Evolutionary conservation across 2,329 filamentous ascomycete species (phyloP), one percentile per base, ranked within the genome.

Genomic region (Sporothrix globosa): DNA sequence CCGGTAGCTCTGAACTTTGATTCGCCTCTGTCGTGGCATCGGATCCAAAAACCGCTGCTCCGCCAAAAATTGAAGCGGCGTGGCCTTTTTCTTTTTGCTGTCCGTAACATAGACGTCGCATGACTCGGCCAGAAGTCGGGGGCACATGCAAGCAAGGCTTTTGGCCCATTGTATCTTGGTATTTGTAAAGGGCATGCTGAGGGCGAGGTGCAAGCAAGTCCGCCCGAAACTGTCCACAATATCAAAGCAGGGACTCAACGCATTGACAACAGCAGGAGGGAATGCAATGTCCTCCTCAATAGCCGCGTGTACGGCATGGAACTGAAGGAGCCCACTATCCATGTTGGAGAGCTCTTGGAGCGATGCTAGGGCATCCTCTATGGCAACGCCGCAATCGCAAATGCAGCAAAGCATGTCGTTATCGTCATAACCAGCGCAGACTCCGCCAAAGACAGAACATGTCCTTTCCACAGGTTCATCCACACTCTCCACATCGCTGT

Each of bases 181-280:
- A 4, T 39, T 14, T n/a, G 63, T 66, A 48, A 66, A 66, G 17
- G 63, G 63, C 63, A 66, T 66, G 63, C 63, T 66, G 30, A 66
- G 46, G 17, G 63, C 63, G 19, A 66, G 27, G 19, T 66, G 63
- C 46, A 66, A 39, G 27, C 63, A 66, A 7, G 63, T 50, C 17
- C 63, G 63, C 11, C 63, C 63, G 17, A 66, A 52, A n/a, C 63
- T 66, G 46, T 66, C 63, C 9, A 39, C 41, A 7, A 50, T 30
- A 9, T 50, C 27, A 13, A 66, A 66, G 10, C 63, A 66, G 13
- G 63, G 27, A 17, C 24, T 48, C 19, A 66, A 9, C 19, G 63
- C 63, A 27, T 66, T 46, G 17, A 66, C 46, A 9, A 66, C 63
- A 17, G 24, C 19, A 7, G 44, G 63, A 39, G 46, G 63, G 11